A percentile compares a stretch with the other conserved stretches of the same genome.
Conservation (phyloP, 495 filamentous ascomycete species). For the Filosporella fistucella region DNA sequence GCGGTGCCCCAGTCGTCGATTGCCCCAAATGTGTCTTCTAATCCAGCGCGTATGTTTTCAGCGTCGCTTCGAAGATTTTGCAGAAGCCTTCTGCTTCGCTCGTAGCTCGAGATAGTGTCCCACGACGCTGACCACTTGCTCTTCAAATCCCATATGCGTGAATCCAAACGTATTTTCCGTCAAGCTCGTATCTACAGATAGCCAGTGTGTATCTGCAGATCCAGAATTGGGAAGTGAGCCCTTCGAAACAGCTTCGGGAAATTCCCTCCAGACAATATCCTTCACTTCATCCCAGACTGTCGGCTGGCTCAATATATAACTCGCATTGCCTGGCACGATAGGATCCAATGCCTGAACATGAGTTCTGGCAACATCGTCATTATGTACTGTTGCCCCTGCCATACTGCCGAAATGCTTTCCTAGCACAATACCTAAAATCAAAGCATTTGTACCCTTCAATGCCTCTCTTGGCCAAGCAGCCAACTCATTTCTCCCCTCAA, state of each 20-base stretch:
- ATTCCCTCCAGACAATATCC: constrained; percentile 32
- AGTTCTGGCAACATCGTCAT: constrained; percentile 38
- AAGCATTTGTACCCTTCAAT: constrained; percentile 32
- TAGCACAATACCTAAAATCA: constrained; percentile 31
- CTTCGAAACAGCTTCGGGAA: constrained; percentile 35
- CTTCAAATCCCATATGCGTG: constrained; percentile 37
- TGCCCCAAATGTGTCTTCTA: too few species aligned
- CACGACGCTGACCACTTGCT: constrained; percentile 40
- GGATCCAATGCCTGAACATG: constrained; percentile 37
- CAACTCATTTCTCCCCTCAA: constrained; percentile 39
- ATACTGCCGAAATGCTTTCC: constrained; percentile 27
- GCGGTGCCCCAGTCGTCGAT: too few species aligned
- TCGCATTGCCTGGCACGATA: constrained; percentile 32
- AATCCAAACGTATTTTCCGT: constrained; percentile 44
- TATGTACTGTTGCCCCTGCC: constrained; percentile 33
- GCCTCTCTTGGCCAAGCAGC: constrained; percentile 27
- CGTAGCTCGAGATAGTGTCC: constrained; percentile 34
- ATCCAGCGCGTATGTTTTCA: too few species aligned
- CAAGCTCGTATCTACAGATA: constrained; percentile 35
- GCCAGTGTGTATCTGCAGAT: constrained; percentile 27
- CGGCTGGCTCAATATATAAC: constrained; percentile 30
- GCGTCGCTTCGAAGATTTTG: too few species aligned
- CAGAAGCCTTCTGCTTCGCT: too few species aligned
- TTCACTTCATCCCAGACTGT: constrained; percentile 41
- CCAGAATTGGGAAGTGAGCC: constrained; percentile 35